Evolutionary conservation across 202 grass and related monocot species (phyloP), one percentile per base, ranked within the genome.

Genomic region (Setaria viridis): DNA sequence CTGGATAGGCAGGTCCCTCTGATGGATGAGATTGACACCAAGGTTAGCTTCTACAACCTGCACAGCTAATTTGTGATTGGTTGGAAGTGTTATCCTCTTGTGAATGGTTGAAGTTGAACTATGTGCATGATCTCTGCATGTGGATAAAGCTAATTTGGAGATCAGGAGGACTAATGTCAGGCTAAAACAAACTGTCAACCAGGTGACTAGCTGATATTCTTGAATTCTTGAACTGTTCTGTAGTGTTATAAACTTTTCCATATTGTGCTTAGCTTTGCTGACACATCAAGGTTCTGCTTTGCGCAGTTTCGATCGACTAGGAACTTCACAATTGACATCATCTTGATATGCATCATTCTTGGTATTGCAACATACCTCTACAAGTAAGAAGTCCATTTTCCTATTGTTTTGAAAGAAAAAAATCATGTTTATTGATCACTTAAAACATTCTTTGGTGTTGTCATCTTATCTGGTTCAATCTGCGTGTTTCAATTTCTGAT

Each of bases 261-360:
- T 29, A 12, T 0, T 17, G 45, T 72, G 62, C 9, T 47, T 12
- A 29, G 25, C 1, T 50, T 54, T 48, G 15, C 80, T 84, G 8
- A 77, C 2, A 4, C 47, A 49, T 64, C 3, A 34, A 16, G 7
- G 10, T 42, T 6, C 1, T 76, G 7, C 43, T 20, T 4, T 56
- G 2, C 4, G 21, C 84, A 91, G 93, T 88, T 95, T 68, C 84
- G 88, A 71, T 95, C 88, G 0, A 92, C 88, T 47, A 92, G 86
- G 72, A 95, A 91, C 49, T 92, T 95, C 82, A 87, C 62, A 7
- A 82, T 91, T 4, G 93, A 89, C 21, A 85, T 95, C 55, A 82
- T 92, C 70, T 80, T 95, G n/a, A 85, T 95, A 37, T 91, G 84
- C n/a, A 25, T 95, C 55, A 89, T 95, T 89, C 88, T 95, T 70